Evolutionary conservation across 306 rosid genomes (phyloP).

Genomic region (Trifolium dubium): DNA sequence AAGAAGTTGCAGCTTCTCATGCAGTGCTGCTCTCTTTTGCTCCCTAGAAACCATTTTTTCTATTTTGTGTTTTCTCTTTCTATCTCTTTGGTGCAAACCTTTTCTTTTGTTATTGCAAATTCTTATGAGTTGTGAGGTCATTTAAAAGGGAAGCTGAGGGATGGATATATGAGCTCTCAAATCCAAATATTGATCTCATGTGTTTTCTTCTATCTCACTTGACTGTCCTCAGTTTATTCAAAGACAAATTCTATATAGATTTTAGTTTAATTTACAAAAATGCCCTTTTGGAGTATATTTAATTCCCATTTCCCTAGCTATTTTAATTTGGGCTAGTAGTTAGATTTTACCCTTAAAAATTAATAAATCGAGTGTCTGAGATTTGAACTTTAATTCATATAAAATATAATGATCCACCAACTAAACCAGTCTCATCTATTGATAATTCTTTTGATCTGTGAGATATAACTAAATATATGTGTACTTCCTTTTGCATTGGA

Average conservation of each 20-base stretch:
- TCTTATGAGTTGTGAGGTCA: conserved; percentile 50
- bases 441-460: too few relatives aligned
- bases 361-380: too few relatives aligned
- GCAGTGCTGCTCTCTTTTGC: conserved; percentile 83
- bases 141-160: conserved; percentile 53
- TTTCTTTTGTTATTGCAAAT: conserved; percentile 29
- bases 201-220: conserved; percentile 71
- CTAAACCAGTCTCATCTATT: too few relatives aligned
- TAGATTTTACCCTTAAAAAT: too few relatives aligned
- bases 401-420: too few relatives aligned
- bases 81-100: conserved; percentile 12
- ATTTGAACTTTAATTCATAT: too few relatives aligned
- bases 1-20: conserved; percentile 95
- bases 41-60: conserved; percentile 80
- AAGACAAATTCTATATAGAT: conserved; percentile 40
- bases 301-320: neutral
- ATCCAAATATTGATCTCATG: conserved; percentile 67
- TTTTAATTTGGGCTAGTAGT: too few relatives aligned
- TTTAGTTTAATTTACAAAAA: conserved; percentile 46
- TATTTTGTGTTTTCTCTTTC: conserved; percentile 1
- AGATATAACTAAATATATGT: too few relatives aligned
- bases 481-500: too few relatives aligned
- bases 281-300: conserved; percentile 50
- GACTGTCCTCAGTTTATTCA: conserved; percentile 59
- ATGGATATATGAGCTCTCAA: conserved; percentile 58